A percentile compares a stretch with the other conserved stretches of the same genome.
phyloP scores from a whole-genome alignment of 345 rosid species.

The Sisymbrium altissimum region DNA sequence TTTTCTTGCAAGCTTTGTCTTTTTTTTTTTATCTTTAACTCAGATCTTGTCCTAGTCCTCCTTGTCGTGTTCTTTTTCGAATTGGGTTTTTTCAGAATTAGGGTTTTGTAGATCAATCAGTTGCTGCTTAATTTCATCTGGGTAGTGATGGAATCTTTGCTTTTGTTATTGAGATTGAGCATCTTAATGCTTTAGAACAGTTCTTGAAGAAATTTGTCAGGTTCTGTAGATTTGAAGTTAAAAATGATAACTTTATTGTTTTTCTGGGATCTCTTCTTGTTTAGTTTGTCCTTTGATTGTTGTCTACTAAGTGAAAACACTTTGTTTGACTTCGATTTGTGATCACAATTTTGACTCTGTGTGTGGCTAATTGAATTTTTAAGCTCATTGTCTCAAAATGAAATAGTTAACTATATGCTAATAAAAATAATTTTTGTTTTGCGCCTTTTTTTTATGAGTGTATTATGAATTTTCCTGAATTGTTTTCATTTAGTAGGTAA shows the following conservation, averaged over 20 bases:
- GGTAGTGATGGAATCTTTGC: neutral
- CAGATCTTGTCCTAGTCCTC: constrained; percentile 15
- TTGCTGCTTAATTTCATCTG: neutral
- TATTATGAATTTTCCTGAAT: neutral
- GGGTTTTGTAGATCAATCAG: constrained; percentile 23
- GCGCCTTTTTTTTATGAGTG: neutral
- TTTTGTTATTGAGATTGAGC: neutral
- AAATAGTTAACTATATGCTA: neutral
- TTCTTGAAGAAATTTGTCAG: neutral
- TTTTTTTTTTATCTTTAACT: neutral
- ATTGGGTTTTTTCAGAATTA: constrained; percentile 3
- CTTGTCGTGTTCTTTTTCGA: neutral
- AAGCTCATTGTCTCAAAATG: neutral
- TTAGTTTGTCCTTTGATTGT: neutral
- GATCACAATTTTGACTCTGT: neutral
- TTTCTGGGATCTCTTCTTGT: neutral
- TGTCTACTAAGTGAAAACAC: neutral
- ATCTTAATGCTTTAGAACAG: neutral
- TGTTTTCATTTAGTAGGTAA: constrained; percentile 27
- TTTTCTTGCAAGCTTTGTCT: constrained; percentile 32
- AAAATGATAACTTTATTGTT: neutral
- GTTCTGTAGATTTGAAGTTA: neutral
- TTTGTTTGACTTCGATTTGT: neutral
- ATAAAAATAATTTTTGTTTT: neutral
- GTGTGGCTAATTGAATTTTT: neutral